Evolutionary conservation across 169 alveolate genomes (phyloP).

Genomic region (Cryptosporidium tyzzeri): DNA sequence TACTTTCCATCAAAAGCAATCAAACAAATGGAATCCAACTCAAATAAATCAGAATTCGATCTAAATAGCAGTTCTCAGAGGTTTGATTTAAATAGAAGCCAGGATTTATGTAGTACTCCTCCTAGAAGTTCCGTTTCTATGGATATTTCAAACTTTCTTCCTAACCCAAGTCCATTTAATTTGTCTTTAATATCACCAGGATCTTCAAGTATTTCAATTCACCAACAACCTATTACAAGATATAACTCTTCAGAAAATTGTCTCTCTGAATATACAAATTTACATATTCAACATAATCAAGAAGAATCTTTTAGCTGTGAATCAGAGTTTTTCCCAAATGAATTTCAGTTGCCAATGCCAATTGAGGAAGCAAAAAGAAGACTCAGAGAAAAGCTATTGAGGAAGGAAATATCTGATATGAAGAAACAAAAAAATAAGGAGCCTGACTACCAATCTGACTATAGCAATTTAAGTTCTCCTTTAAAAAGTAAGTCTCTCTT

Average conservation of each 20-base stretch:
- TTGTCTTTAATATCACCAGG: conserved; percentile 1
- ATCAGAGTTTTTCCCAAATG: conserved; percentile 62
- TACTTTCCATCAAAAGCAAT: conserved; percentile 69
- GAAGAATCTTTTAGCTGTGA: neutral
- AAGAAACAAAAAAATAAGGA: neutral
- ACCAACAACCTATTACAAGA: conserved; percentile 28
- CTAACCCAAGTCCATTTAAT: conserved; percentile 69
- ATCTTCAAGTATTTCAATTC: neutral
- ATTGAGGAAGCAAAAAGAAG: conserved; percentile 63
- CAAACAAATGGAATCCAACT: conserved; percentile 3
- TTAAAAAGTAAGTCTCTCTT: neutral
- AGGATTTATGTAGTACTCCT: conserved; percentile 1
- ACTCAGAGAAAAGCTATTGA: conserved; percentile 40
- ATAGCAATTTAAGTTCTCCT: neutral
- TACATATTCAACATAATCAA: neutral
- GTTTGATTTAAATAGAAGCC: neutral
- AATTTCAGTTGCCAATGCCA: conserved; percentile 43
- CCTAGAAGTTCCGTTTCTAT: conserved; percentile 13
- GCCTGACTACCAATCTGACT: neutral
- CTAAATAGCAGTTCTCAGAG: neutral
- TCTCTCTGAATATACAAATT: conserved; percentile 13
- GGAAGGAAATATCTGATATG: conserved; percentile 3
- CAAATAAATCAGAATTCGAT: neutral
- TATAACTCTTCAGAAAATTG: conserved; percentile 19
- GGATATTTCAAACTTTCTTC: conserved; percentile 9